Conservation (phyloP, 371 early-diverging fungal species). For the Funneliformis caledonium region DNA sequence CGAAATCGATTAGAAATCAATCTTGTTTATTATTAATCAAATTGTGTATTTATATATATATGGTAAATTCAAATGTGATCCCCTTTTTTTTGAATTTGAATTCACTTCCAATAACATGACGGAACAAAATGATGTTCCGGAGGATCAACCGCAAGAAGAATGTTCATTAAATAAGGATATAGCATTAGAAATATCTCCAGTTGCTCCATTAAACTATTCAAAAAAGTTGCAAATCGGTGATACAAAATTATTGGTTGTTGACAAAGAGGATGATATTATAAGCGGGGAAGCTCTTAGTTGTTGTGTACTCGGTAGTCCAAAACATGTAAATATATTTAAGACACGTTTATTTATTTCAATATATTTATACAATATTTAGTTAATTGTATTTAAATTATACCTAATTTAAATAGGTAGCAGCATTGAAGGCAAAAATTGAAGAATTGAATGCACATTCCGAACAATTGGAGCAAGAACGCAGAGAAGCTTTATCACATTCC, state of each 20-base stretch:
- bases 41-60: too few species aligned
- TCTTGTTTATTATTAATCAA: too few species aligned
- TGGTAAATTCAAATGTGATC: too few species aligned
- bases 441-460: conserved; percentile 34
- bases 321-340: conserved; percentile 23
- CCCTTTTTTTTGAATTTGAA: too few species aligned
- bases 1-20: too few species aligned
- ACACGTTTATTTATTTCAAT: neutral
- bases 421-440: conserved; percentile 37
- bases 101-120: too few species aligned
- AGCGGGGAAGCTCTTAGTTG: conserved; percentile 21
- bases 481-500: conserved; percentile 17
- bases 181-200: neutral
- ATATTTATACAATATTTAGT: neutral
- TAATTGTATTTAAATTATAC: neutral
- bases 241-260: conserved; percentile 29
- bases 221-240: conserved; percentile 31
- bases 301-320: conserved; percentile 24
- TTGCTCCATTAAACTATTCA: neutral
- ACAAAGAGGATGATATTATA: conserved; percentile 7
- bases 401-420: conserved; percentile 11
- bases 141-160: too few species aligned
- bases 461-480: neutral
- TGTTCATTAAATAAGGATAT: neutral
- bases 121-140: too few species aligned